A percentile compares a stretch with the other conserved stretches of the same genome.
These are phyloP conservation scores for Dendryphion nanum DNA, from an alignment of 2,329 filamentous ascomycete species.

Conservation along the genomic window DNA sequence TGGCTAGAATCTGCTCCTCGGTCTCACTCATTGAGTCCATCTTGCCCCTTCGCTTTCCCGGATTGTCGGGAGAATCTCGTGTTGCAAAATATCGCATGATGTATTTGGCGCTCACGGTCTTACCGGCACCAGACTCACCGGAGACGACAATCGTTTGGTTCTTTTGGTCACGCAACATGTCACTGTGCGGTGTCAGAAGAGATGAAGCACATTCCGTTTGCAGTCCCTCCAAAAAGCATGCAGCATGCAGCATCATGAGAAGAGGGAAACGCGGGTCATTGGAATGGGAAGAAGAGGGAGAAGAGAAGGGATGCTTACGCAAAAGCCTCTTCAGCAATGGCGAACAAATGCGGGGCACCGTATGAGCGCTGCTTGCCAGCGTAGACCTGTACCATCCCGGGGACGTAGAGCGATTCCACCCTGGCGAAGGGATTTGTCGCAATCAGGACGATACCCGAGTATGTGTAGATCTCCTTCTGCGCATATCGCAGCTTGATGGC, in stretches of 20 bases:
- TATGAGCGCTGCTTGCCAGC: conserved; percentile 95
- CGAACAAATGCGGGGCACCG: conserved; percentile 96
- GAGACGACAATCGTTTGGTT: conserved; percentile 99
- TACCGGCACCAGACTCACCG: conserved; percentile 96
- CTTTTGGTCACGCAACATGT: conserved; percentile 93
- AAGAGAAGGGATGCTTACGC: conserved; percentile 60
- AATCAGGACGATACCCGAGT: conserved; percentile 97
- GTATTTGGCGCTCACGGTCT: conserved; percentile 99
- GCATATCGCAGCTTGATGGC: conserved; percentile 95
- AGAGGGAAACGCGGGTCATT: not conserved
- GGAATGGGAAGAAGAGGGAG: not conserved
- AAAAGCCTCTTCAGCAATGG: conserved; percentile 98
- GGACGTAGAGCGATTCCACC: conserved; percentile 96
- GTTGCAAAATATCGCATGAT: conserved; percentile 99
- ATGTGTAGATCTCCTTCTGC: conserved; percentile 99
- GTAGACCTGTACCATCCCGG: conserved; percentile 99
- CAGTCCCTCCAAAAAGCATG: too few species aligned
- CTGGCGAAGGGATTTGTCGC: conserved; percentile 97
- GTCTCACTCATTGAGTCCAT: conserved; percentile 89
- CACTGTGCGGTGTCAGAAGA: conserved; percentile 54
- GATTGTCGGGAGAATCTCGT: conserved; percentile 87
- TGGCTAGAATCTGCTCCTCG: conserved; percentile 96
- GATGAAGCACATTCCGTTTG: too few species aligned
- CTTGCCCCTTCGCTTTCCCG: conserved; percentile 74
- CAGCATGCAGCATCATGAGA: not conserved